These are phyloP conservation scores for Jatropha multifida DNA, from an alignment of 441 rosid species.

Conservation along the genomic window DNA sequence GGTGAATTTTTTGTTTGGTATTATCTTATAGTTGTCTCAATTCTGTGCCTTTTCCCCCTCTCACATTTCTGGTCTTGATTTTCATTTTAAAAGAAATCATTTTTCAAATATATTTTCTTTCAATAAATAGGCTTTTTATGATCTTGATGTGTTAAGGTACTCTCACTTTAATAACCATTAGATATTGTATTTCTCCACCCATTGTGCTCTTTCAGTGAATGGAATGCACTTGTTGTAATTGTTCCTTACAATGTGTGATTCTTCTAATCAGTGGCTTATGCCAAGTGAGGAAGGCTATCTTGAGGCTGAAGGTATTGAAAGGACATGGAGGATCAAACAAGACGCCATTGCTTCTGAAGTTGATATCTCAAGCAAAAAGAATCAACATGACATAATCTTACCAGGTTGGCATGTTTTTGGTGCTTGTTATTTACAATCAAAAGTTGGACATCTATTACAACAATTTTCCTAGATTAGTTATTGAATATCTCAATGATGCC, in stretches of 20 bases:
- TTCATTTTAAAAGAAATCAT: not conserved
- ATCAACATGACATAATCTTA: conserved; percentile 75
- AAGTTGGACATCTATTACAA: not conserved
- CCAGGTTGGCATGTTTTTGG: conserved; percentile 49
- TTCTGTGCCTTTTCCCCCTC: not conserved
- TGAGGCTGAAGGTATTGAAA: conserved; percentile 86
- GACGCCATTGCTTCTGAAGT: conserved; percentile 59
- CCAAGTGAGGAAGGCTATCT: conserved; percentile 78
- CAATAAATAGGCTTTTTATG: not conserved
- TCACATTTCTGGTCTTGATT: not conserved
- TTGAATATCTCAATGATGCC: not conserved
- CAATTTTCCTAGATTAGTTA: not conserved
- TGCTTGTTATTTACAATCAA: not conserved
- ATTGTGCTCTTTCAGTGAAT: not conserved
- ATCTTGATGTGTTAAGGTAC: not conserved
- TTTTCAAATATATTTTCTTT: not conserved
- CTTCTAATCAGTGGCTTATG: conserved; percentile 73
- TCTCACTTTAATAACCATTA: not conserved
- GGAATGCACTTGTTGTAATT: conserved; percentile 1
- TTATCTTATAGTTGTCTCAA: not conserved
- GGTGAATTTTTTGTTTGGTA: conserved; percentile 36
- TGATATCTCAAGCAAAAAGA: conserved; percentile 56
- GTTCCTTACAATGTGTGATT: conserved; percentile 18
- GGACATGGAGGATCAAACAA: conserved; percentile 78
- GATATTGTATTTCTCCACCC: not conserved